Base-by-base conservation (phyloP, 768 basidiomycete genomes). In the Dendrothele bispora region DNA sequence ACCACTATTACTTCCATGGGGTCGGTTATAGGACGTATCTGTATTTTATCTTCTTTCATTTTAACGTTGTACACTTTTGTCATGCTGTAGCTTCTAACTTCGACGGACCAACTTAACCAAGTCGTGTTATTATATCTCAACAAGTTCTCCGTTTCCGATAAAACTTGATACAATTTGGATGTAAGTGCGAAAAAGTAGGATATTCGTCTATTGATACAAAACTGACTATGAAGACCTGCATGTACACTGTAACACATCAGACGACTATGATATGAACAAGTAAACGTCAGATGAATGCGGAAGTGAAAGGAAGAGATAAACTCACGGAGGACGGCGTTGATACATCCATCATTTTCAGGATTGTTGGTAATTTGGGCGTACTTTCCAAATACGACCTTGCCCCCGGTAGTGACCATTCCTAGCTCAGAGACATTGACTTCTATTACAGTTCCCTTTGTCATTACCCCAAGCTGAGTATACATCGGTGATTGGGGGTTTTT, bases 401-500 rank as follows among this genome's bases (percentile, higher is more conserved):
- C 95, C 43, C 95, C 94, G 2, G 95, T 86, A 11, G 95, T 98
- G 29, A 98, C 95, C 81, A 98, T 86, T 46, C 95, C 95, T 53
- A 98, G 74, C 66, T 98, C 95, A 34, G 94, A 95, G n/a, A 97
- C 93, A 59, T 99, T 98, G 58, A 98, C 95, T 65, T 99, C 97
- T 47, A 99, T 87, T 55, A 99, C 86, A 1, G 97, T 99, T 40
- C 97, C 97, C 67, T 98, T 98, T 4, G 97, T 98, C 71, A 99
- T 80, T 29, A 99, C 97, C 42, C 95, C 95, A 32, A 95, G 82
- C 61, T 93, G 91, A 0, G 93, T 94, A 62, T 94, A 95, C 89
- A 95, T 95, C 0, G 97, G 95, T 17, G 94, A 97, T 64, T 98
- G 97, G 21, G 97, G 97, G 61, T 99, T 99, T 76, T 98, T 98